Evolutionary conservation across 192 early-diverging fungal species (phyloP), one percentile per base, ranked within the genome.

Genomic region (Radiomyces spectabilis): DNA sequence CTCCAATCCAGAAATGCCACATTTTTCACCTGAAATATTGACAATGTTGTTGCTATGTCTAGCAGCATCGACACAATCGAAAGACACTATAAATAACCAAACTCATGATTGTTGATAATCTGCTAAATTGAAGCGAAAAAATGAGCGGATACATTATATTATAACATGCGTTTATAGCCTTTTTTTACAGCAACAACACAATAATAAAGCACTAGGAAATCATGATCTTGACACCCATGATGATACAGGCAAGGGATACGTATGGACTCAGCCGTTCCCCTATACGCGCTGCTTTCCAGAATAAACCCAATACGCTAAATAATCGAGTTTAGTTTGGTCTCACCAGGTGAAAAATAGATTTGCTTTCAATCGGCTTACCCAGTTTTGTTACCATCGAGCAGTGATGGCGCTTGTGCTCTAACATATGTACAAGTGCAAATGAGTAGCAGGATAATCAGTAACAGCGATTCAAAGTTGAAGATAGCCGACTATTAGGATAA

Each of bases 391-490:
- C 82, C 75, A 67, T 92, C 91, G 4, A 97, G 59, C 18, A 94
- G 65, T 26, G 81, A 78, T 34, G 91, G 91, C 52, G 92, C 90
- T 63, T 97, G 91, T 13, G 90, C 83, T 35, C 87, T 81, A 42
- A 98, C 56, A 66, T 93, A 97, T 7, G 92, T 91, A 73, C 92
- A 97, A n/a, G 95, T 98, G 71, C 95, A 98, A 59, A 98, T 97
- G 35, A 86, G 57, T 38, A 97, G 75, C 54, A 98, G 77, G 37
- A 98, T 86, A 49, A 95, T 92, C 19, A 97, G 73, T 54, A 96
- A 68, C 0, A 98, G 73, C 34, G 86, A 88, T 59, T 95, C 85
- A 52, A 98, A 98, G 66, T 97, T 94, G 73, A 98, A 98, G 59
- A 98, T 76, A 52, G 94, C 93, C 39, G 92, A 92, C 94, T 93